Evolutionary conservation across 2,329 filamentous ascomycete species (phyloP).

Genomic region (Cladosporium phlei): DNA sequence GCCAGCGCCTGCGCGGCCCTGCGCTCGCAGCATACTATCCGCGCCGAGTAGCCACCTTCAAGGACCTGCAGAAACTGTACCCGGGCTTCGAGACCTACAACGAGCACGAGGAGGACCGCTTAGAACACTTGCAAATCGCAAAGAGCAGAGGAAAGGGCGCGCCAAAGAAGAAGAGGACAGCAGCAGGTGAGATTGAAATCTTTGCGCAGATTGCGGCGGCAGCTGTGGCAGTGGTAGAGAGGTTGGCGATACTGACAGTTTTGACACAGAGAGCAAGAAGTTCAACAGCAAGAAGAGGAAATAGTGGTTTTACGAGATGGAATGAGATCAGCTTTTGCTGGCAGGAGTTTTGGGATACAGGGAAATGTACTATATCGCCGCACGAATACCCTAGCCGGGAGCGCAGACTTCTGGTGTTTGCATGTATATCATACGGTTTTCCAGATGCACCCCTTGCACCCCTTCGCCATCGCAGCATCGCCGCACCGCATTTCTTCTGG

Average conservation of each 20-base stretch:
- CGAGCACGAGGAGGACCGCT: slow-evolving; percentile 71
- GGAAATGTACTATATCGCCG: slow-evolving; percentile 11
- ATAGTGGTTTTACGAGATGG: background rate
- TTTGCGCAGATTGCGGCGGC: too few relatives aligned
- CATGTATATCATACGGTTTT: slow-evolving; percentile 12
- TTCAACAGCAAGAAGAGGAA: slow-evolving; percentile 16
- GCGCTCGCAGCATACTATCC: slow-evolving; percentile 85
- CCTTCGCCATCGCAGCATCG: too few relatives aligned
- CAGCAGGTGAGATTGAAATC: slow-evolving; percentile 36
- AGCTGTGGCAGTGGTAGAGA: background rate
- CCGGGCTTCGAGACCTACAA: slow-evolving; percentile 65
- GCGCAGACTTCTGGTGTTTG: slow-evolving; percentile 1
- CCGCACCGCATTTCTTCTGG: too few relatives aligned
- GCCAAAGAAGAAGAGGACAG: slow-evolving; percentile 80
- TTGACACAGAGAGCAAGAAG: slow-evolving; percentile 15
- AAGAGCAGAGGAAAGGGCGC: slow-evolving; percentile 79
- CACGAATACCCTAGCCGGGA: slow-evolving; percentile 5
- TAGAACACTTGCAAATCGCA: slow-evolving; percentile 60
- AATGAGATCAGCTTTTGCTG: slow-evolving; percentile 1
- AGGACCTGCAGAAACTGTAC: slow-evolving; percentile 68
- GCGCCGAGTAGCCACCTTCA: slow-evolving; percentile 63
- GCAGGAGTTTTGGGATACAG: slow-evolving; percentile 9
- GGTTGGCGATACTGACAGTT: background rate
- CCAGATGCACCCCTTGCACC: too few relatives aligned
- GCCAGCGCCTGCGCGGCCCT: slow-evolving; percentile 81